Conservation (phyloP, 2,329 filamentous ascomycete species). For the Ambrosiella cleistominuta region DNA sequence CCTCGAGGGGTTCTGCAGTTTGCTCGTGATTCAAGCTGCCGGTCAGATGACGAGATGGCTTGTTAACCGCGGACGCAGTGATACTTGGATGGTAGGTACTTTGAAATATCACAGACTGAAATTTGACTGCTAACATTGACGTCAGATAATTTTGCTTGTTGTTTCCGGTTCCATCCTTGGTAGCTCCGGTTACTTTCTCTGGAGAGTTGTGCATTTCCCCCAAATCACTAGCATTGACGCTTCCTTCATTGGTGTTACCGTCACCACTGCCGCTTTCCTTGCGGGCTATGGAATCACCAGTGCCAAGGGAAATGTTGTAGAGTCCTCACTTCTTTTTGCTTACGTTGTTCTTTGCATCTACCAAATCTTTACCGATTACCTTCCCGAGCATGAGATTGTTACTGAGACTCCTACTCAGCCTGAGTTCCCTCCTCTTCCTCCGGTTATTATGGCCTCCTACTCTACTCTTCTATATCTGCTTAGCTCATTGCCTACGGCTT, state of each 20-base stretch:
- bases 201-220: slow-evolving; percentile 85
- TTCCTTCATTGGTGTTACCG: slow-evolving; percentile 76
- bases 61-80: slow-evolving; percentile 80
- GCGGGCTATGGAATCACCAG: slow-evolving; percentile 89
- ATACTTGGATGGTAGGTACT: slow-evolving; percentile 75
- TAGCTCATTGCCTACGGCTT: slow-evolving; percentile 63
- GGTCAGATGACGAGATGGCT: slow-evolving; percentile 91
- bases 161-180: slow-evolving; percentile 83
- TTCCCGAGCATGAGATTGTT: slow-evolving; percentile 48
- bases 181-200: slow-evolving; percentile 88
- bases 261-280: slow-evolving; percentile 83
- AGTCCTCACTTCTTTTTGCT: slow-evolving; percentile 86
- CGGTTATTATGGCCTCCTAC: slow-evolving; percentile 96
- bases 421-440: slow-evolving; percentile 91
- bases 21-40: slow-evolving; percentile 85
- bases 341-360: slow-evolving; percentile 98
- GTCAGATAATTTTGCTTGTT: slow-evolving; percentile 72
- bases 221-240: slow-evolving; percentile 86
- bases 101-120: background rate
- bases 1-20: slow-evolving; percentile 86
- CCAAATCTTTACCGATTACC: slow-evolving; percentile 97
- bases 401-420: slow-evolving; percentile 40
- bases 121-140: slow-evolving; percentile 18
- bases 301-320: slow-evolving; percentile 83
- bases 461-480: slow-evolving; percentile 75